Base-by-base conservation (phyloP, 1,139 yeast species). In the Starmera stellimalicola region DNA sequence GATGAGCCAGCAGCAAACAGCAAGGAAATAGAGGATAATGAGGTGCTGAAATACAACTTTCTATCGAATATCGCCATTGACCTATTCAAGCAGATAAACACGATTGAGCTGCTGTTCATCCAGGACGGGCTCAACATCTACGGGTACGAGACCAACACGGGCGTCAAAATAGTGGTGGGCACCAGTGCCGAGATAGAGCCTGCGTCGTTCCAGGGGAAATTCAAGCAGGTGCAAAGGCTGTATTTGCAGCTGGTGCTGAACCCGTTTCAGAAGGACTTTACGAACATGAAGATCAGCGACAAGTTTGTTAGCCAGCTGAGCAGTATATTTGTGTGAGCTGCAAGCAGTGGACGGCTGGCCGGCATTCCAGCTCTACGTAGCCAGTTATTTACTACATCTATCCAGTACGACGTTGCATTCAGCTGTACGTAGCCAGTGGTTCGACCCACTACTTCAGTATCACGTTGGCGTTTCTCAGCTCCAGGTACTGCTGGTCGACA, bases 401-500 rank as follows among this genome's bases (percentile, higher is more conserved):
- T n/a, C n/a, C n/a, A n/a, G n/a, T n/a, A n/a, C n/a, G n/a, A n/a
- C n/a, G n/a, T n/a, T n/a, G n/a, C n/a, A n/a, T n/a, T n/a, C n/a
- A n/a, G n/a, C n/a, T 29, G 8, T 16, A 19, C 22, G 5, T 29
- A 29, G 8, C 5, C 18, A 11, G 18, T 3, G 7, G 5, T 14
- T 26, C 10, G 23, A 19, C 4, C 5, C 26, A 14, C 50, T 50
- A 77, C 42, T 73, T 78, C 53, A 88, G 65, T 7, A 88, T 74
- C 16, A 88, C 88, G 52, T 87, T 82, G 27, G 95, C 97, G 31
- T 85, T 87, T 46, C 98, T 68, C 42, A 91, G 63, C 45, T 83
- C 82, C 51, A 91, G 65, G 54, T 87, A 91, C 55, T 85, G 94
- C 58, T 91, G 97, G 58, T 91, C 97, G 15, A 82, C 84, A 18